phyloP scores from a whole-genome alignment of 2,329 filamentous ascomycete species.

The Phyllosticta citribraziliensis region DNA sequence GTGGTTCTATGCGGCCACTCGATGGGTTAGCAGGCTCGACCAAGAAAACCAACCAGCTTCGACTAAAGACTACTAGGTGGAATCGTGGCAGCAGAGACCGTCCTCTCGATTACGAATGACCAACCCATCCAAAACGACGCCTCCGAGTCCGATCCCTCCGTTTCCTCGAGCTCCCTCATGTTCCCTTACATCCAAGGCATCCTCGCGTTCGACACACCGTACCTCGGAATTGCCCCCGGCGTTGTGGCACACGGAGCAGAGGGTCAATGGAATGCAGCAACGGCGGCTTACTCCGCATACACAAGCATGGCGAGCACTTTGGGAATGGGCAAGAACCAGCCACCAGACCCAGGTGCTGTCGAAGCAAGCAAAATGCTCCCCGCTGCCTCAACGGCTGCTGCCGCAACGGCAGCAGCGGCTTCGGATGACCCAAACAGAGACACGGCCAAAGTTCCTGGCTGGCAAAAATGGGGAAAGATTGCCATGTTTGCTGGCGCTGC shows the following conservation, averaged over 20 bases:
- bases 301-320: conserved; percentile 54
- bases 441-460: conserved; percentile 39
- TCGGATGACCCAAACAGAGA: conserved; percentile 29
- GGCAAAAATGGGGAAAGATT: conserved; percentile 76
- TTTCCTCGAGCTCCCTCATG: conserved; percentile 56
- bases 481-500: conserved; percentile 77
- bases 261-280: conserved; percentile 68
- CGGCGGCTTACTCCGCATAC: conserved; percentile 57
- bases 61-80: conserved; percentile 49
- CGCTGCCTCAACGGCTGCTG: conserved; percentile 21
- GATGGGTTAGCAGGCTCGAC: conserved; percentile 48
- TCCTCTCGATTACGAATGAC: conserved; percentile 62
- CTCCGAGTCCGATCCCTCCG: conserved; percentile 23
- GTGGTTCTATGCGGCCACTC: conserved; percentile 78
- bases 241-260: conserved; percentile 83
- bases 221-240: conserved; percentile 68
- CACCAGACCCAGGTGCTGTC: conserved; percentile 14
- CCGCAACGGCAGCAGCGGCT: conserved; percentile 25
- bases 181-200: conserved; percentile 89
- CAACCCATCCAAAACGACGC: conserved; percentile 29
- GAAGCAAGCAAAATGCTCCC: conserved; percentile 27
- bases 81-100: conserved; percentile 84
- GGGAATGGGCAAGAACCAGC: conserved; percentile 44
- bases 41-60: conserved; percentile 37
- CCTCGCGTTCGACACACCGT: conserved; percentile 90